Conservation (phyloP, 2,329 filamentous ascomycete genomes). For the Trichoderma afroharzianum region DNA sequence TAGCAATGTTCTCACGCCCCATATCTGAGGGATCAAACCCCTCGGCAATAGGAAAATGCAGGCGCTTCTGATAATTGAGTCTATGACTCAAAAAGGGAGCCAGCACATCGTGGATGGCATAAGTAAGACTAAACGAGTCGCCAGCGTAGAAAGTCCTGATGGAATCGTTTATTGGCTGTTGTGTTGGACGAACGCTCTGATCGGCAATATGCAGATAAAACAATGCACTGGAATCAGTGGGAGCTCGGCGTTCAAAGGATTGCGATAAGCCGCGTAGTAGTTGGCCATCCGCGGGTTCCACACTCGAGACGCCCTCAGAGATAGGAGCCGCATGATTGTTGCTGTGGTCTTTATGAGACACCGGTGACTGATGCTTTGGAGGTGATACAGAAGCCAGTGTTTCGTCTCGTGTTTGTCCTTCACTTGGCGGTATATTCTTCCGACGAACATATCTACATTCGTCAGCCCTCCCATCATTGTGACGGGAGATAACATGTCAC, state of each 20-base stretch:
- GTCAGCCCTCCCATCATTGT: not conserved
- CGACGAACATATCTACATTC: not conserved
- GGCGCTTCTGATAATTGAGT: not conserved
- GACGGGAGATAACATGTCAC: not conserved
- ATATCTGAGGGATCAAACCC: not conserved
- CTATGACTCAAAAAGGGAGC: not conserved
- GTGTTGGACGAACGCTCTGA: conserved; percentile 2
- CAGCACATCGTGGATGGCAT: conserved; percentile 4
- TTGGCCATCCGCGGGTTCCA: not conserved
- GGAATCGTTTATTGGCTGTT: not conserved
- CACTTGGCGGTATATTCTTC: not conserved
- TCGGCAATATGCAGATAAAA: conserved; percentile 4
- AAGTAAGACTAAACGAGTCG: not conserved
- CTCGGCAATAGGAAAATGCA: not conserved
- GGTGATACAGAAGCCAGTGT: not conserved
- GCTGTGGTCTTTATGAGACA: not conserved
- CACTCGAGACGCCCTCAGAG: not conserved
- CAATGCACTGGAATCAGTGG: not conserved
- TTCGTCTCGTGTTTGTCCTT: not conserved
- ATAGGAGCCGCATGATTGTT: not conserved
- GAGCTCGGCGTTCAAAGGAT: not conserved
- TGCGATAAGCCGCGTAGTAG: not conserved
- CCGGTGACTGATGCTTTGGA: not conserved
- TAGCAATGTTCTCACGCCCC: not conserved
- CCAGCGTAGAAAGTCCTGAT: conserved; percentile 7